Percentiles rank a stretch among this genome's conserved stretches.
phyloP scores from a whole-genome alignment of 306 rosid genomes.

The Vigna reflexopilosa region DNA sequence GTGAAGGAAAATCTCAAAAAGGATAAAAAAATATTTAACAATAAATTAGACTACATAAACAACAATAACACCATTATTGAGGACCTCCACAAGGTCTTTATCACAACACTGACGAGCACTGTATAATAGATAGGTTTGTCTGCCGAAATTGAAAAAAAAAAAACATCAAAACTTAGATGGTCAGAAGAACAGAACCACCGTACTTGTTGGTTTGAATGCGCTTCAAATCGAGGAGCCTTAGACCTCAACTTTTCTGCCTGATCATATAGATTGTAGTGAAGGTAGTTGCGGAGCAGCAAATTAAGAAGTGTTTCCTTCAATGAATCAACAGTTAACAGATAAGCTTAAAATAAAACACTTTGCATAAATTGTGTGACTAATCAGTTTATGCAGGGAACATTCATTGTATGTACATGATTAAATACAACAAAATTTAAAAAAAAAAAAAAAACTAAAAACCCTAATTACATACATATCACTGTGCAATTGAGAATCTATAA shows the following conservation, averaged over 20 bases:
- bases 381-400: not conserved
- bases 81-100: not conserved
- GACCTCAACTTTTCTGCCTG: constrained; percentile 99
- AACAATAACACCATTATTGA: too few relatives aligned
- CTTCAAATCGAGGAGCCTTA: constrained; percentile 98
- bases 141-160: not conserved
- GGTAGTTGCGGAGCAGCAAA: constrained; percentile 91
- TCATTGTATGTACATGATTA: not conserved
- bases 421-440: not conserved
- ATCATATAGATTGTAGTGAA: constrained; percentile 90
- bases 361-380: not conserved
- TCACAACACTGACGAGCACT: constrained; percentile 13
- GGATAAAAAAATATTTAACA: too few relatives aligned
- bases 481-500: not conserved
- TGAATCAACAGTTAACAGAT: constrained; percentile 27
- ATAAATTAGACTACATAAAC: constrained; percentile 15
- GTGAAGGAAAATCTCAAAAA: not conserved
- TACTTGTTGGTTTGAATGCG: constrained; percentile 99
- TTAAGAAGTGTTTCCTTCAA: constrained; percentile 97
- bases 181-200: constrained; percentile 25
- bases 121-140: constrained; percentile 3
- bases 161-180: not conserved
- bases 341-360: not conserved
- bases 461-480: not conserved
- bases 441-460: too few relatives aligned